Percentiles rank a stretch among this genome's conserved stretches.
These are phyloP conservation scores for Moesziomyces globuligerus DNA, from an alignment of 1,284 basidiomycete species.

Conservation along the genomic window DNA sequence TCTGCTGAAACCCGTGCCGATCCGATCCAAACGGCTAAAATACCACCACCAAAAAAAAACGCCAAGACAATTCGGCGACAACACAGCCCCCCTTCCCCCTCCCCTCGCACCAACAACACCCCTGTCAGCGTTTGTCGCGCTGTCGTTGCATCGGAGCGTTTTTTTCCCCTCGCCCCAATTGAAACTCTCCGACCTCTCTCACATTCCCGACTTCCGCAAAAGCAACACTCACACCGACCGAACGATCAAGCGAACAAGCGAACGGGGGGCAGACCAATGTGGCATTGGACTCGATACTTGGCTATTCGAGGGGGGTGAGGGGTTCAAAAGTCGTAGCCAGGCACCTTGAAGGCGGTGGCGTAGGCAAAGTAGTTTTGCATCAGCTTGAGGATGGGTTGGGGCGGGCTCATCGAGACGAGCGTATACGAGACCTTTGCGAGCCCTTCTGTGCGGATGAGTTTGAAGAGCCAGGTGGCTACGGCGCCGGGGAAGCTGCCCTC, in stretches of 20 bases:
- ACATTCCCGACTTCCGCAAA: background rate
- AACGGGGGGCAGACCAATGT: no score
- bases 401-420: conserved; percentile 80
- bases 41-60: no score
- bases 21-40: no score
- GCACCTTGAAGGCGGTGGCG: conserved; percentile 44
- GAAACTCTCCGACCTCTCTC: background rate
- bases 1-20: no score
- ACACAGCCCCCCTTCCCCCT: no score
- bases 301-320: no score
- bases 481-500: conserved; percentile 80
- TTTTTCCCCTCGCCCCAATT: background rate
- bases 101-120: no score
- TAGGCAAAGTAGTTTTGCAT: conserved; percentile 55
- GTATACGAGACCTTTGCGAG: conserved; percentile 94
- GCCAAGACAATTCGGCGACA: no score
- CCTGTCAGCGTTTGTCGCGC: no score
- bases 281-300: no score
- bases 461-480: conserved; percentile 89
- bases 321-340: conserved; percentile 40
- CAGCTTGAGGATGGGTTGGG: conserved; percentile 48
- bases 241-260: no score
- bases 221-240: no score
- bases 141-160: background rate
- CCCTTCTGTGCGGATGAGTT: conserved; percentile 91